These are phyloP conservation scores for Aspergillus haitiensis DNA, from an alignment of 495 filamentous ascomycete species.

Conservation along the genomic window DNA sequence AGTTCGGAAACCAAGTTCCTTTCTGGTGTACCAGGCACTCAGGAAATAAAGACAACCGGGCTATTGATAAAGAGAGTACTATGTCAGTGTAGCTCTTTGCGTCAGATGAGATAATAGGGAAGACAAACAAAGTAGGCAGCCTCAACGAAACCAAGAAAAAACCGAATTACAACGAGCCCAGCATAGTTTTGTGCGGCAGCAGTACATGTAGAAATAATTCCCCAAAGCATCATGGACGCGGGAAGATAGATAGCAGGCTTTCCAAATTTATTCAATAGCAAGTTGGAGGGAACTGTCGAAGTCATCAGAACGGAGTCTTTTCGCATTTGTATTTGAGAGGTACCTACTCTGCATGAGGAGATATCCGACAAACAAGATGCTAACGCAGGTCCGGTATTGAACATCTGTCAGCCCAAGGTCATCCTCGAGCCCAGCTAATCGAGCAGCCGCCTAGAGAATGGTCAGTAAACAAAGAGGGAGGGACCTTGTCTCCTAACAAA, in stretches of 20 bases:
- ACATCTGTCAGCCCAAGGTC: constrained; percentile 49
- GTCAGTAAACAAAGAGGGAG: neutral
- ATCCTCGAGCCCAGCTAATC: constrained; percentile 52
- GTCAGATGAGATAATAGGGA: too few species aligned
- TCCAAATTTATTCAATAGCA: constrained; percentile 50
- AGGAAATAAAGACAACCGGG: constrained; percentile 52
- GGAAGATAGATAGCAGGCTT: constrained; percentile 66
- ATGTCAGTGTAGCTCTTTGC: constrained; percentile 8
- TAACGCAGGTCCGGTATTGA: constrained; percentile 61
- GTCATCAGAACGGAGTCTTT: neutral
- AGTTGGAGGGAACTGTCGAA: constrained; percentile 37
- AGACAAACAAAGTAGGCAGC: constrained; percentile 46
- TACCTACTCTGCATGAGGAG: constrained; percentile 51
- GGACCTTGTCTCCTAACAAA: neutral
- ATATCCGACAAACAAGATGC: constrained; percentile 73
- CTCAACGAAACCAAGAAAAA: constrained; percentile 69
- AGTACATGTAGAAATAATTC: constrained; percentile 65
- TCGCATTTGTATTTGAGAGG: neutral
- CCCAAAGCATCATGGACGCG: constrained; percentile 66
- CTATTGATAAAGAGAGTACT: constrained; percentile 13
- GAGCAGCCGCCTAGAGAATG: constrained; percentile 40
- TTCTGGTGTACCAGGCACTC: constrained; percentile 52
- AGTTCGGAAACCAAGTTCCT: constrained; percentile 50
- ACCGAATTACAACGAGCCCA: constrained; percentile 64
- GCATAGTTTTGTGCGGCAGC: constrained; percentile 58